Conservation (phyloP, 169 alveolate genomes). For the Plasmodium gaboni region DNA sequence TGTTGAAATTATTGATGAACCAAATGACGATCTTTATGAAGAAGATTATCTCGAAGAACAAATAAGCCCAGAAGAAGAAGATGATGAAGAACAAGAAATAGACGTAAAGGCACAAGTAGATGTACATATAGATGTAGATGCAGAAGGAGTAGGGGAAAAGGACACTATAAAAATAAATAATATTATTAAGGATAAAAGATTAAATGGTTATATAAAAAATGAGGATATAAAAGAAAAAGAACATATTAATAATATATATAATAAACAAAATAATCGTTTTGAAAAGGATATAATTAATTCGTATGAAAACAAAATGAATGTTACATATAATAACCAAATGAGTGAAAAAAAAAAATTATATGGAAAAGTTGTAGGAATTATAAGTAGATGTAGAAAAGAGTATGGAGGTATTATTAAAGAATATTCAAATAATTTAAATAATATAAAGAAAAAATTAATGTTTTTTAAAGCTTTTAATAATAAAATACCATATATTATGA, state of each 20-base stretch:
- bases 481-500: constrained; percentile 90
- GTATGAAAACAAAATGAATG: constrained; percentile 1
- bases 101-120: neutral
- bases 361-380: constrained; percentile 94
- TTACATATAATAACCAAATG: neutral
- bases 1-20: constrained; percentile 91
- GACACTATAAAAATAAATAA: constrained; percentile 16
- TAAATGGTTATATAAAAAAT: constrained; percentile 27
- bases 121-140: neutral
- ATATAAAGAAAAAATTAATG: constrained; percentile 82
- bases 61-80: constrained; percentile 71
- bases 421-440: constrained; percentile 76
- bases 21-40: constrained; percentile 77
- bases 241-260: constrained; percentile 20
- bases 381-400: constrained; percentile 91
- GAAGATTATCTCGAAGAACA: constrained; percentile 76
- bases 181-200: constrained; percentile 24
- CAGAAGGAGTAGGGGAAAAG: constrained; percentile 9
- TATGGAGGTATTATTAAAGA: constrained; percentile 94
- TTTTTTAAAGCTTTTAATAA: constrained; percentile 93
- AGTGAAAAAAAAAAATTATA: constrained; percentile 78
- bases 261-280: constrained; percentile 38
- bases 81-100: constrained; percentile 37
- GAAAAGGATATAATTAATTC: neutral
- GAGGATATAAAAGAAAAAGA: constrained; percentile 64